Conservation (phyloP, 257 asterid genomes). For the Fraxinus anomala region DNA sequence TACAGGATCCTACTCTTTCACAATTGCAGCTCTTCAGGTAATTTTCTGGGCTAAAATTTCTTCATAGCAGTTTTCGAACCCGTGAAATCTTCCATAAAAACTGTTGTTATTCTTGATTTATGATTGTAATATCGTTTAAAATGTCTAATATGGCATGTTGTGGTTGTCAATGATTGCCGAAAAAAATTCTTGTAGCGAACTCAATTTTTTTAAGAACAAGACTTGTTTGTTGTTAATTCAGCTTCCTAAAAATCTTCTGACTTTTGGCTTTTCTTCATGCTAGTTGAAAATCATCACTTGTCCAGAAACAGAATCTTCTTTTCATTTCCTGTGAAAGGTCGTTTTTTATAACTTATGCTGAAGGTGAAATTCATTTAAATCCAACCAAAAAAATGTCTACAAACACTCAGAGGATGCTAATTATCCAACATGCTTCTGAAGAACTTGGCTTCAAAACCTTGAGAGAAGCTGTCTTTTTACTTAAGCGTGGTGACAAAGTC, state of each 20-base stretch:
- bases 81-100: background rate
- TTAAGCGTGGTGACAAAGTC: slow-evolving; percentile 38
- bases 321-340: background rate
- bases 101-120: too few relatives aligned
- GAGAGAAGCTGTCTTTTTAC: slow-evolving; percentile 32
- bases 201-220: background rate
- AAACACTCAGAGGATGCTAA: slow-evolving; percentile 34
- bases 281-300: too few relatives aligned
- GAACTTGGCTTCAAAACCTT: slow-evolving; percentile 23
- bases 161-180: background rate
- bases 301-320: background rate
- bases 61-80: background rate
- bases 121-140: background rate
- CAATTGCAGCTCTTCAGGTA: background rate
- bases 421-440: slow-evolving; percentile 50
- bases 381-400: slow-evolving; percentile 28
- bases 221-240: too few relatives aligned
- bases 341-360: background rate
- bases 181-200: background rate
- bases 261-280: too few relatives aligned
- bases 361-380: background rate
- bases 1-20: background rate
- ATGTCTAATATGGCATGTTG: background rate
- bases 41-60: background rate
- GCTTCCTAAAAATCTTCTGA: background rate